Conservation (phyloP, 2,329 filamentous ascomycete genomes). For the Phyllosticta paracitricarpa region DNA sequence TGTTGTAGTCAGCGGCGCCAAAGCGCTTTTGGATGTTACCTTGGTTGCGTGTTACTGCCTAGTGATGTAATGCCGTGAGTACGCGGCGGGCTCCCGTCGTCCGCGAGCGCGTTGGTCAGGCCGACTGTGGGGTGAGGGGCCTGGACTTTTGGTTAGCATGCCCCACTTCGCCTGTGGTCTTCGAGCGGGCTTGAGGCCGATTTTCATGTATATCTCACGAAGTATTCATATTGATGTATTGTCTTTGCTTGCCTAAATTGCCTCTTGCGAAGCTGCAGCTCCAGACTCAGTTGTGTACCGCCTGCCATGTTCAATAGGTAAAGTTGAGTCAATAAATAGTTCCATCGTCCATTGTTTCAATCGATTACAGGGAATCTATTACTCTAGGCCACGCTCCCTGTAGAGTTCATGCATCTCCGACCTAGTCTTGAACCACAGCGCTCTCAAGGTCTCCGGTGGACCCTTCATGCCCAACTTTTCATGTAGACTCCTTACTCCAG, state of each 20-base stretch:
- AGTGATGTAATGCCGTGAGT: background rate
- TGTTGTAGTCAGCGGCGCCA: background rate
- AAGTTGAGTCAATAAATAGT: no score
- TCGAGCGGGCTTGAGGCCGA: background rate
- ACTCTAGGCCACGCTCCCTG: background rate
- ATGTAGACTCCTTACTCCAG: constrained; percentile 28
- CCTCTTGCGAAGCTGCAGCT: no score
- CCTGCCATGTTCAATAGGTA: no score
- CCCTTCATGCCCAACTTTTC: constrained; percentile 21
- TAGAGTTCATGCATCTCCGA: constrained; percentile 3
- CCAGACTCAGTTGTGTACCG: no score
- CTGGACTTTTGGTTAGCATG: background rate
- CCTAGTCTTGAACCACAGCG: constrained; percentile 1
- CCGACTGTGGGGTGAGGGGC: background rate
- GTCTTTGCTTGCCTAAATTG: no score
- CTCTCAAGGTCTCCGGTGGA: constrained; percentile 2
- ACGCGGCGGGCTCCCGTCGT: background rate
- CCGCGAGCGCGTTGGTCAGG: background rate
- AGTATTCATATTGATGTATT: no score
- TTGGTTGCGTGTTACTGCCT: background rate
- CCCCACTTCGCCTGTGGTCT: background rate
- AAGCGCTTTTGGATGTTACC: background rate
- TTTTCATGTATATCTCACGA: no score
- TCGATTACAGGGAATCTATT: background rate
- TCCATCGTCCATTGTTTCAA: background rate